Base-by-base conservation (phyloP, 2,329 filamentous ascomycete genomes). In the Seiridium unicorne region DNA sequence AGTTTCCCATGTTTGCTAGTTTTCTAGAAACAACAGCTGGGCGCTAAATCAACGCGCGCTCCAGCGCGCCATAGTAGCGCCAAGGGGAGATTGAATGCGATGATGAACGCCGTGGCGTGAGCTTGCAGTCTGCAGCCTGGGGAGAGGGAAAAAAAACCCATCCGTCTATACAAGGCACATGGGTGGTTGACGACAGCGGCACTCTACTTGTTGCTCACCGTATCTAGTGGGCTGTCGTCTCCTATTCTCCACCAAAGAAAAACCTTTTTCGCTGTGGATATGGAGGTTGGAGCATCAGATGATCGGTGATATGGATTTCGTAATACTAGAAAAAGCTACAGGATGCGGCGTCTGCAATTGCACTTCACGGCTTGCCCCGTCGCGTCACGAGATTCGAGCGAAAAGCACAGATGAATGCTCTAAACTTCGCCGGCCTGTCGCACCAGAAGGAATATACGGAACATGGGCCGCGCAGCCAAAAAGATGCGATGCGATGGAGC, bases 221-320 rank as follows among this genome's bases (percentile, higher is more conserved):
- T 53, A 18, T 48, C 18, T 48, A 31, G 46, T 38, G 31, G 9
- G 49, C 49, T 44, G 40, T n/a, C 11, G n/a, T 26, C 18, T 26
- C 18, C 26, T 38, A 55, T 55, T 55, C 51, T 44, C 51, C 51
- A 55, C 51, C 51, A 31, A 44, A 32, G 51, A 55, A 38, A 44
- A 26, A 44, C 35, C 35, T 35, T 53, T 38, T 53, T n/a, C 32
- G 35, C 32, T 53, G 49, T 53, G 35, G 49, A 8, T 53, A 53
- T 53, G 49, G 49, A 53, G 49, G 49, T 38, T 53, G 49, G 34
- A 18, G 38, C 38, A 53, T n/a, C 38, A 42, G 49, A 8, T 34
- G 49, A 53, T 53, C 49, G 38, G 13, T 42, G 7, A 8, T 42
- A 42, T 13, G 38, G 38, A 42, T 42, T 13, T 13, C 13, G 38